Evolutionary conservation across 2,329 filamentous ascomycete genomes (phyloP), one percentile per base, ranked within the genome.

Genomic region (Aspergillus flavus): DNA sequence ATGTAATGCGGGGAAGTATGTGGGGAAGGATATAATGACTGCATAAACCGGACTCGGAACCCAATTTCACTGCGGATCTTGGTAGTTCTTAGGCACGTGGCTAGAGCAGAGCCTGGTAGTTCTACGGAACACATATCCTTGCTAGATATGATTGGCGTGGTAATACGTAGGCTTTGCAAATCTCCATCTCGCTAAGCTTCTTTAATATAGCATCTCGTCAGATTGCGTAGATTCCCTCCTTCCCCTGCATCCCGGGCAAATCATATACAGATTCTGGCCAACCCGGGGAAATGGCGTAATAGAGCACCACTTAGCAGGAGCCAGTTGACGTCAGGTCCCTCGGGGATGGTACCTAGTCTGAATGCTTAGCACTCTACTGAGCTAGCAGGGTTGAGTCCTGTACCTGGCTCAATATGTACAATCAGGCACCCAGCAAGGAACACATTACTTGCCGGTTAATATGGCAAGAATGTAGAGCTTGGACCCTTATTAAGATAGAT

Each of bases 401-500:
- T 41, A n/a, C 19, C 3, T 19, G 6, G 39, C 7, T 1, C 2
- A 19, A 9, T n/a, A 0, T 6, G 6, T n/a, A 10, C 0, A 19
- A 41, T 19, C 16, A 41, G 6, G 39, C 39, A n/a, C 6, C 10
- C 5, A 7, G 39, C 7, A n/a, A 41, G 16, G 6, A n/a, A 10
- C 6, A 10, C 19, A 10, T 1, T 10, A 9, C 16, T 0, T 1
- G 9, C 3, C 6, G 19, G 3, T 1, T 4, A n/a, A 19, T 1
- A 1, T 41, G 6, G 6, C 39, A 4, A 41, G 2, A 2, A 3
- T 10, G 6, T n/a, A 9, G 16, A n/a, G 9, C 0, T n/a, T 16
- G 34, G 14, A 36, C 14, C 5, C 3, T 6, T 14, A 36, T 6
- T 36, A 36, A 36, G 3, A 2, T 16, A 36, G 6, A 16, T 3